Percentiles rank a stretch among this genome's conserved stretches.
These are phyloP conservation scores for Xylaria longipes DNA, from an alignment of 495 filamentous ascomycete genomes.

Conservation along the genomic window DNA sequence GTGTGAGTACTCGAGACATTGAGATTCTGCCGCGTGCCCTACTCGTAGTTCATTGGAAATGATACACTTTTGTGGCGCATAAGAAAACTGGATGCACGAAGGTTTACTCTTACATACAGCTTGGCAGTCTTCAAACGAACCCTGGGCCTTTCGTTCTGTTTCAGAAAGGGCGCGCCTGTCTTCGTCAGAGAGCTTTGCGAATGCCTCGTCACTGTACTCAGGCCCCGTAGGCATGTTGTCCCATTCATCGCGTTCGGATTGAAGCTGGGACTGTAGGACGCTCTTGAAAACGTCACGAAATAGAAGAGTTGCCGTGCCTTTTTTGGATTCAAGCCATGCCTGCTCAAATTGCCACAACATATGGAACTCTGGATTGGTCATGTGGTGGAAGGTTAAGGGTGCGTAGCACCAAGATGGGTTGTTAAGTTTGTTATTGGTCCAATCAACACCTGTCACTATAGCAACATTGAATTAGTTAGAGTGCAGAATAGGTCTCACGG, in stretches of 20 bases:
- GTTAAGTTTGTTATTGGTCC: background rate
- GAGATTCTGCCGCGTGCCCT: background rate
- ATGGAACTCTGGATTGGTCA: background rate
- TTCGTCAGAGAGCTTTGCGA: background rate
- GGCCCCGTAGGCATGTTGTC: background rate
- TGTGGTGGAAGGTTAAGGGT: slow-evolving; percentile 15
- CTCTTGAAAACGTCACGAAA: background rate
- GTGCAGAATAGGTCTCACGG: background rate
- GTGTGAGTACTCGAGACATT: slow-evolving; percentile 6
- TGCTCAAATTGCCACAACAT: background rate
- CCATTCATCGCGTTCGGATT: background rate
- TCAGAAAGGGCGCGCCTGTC: background rate
- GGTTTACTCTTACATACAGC: slow-evolving; percentile 6
- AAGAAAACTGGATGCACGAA: slow-evolving; percentile 3
- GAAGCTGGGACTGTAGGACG: background rate
- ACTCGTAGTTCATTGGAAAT: slow-evolving; percentile 6
- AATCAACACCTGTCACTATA: background rate
- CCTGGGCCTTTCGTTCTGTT: background rate
- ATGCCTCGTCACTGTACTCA: slow-evolving; percentile 11
- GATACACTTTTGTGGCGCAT: background rate
- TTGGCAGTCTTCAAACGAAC: background rate
- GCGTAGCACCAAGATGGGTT: slow-evolving; percentile 11
- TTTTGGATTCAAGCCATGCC: background rate
- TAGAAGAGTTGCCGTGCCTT: background rate
- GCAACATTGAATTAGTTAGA: background rate